Conservation (phyloP, 441 rosid genomes). For the Pelargonium fulgidum region DNA sequence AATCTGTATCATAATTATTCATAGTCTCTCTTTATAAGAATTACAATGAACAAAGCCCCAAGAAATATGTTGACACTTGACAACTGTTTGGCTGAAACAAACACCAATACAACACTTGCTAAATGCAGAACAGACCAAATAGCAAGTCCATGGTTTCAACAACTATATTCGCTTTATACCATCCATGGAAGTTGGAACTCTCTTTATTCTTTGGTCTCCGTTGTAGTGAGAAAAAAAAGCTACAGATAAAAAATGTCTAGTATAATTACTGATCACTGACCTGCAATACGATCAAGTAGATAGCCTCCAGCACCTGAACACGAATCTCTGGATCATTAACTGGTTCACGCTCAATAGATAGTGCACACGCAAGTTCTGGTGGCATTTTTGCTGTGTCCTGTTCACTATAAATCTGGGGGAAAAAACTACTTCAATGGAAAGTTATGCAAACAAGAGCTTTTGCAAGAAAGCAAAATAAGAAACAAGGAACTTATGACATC, state of each 20-base stretch:
- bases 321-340: conserved; percentile 75
- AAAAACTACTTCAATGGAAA: conserved; percentile 14
- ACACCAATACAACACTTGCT: too few relatives aligned
- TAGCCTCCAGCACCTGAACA: conserved; percentile 71
- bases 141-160: too few relatives aligned
- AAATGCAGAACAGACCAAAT: too few relatives aligned
- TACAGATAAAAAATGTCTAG: conserved; percentile 6
- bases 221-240: neutral
- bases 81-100: too few relatives aligned
- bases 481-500: neutral
- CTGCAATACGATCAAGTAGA: conserved; percentile 74
- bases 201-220: neutral
- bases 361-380: conserved; percentile 76
- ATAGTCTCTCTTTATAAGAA: too few relatives aligned
- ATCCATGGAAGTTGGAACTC: too few relatives aligned
- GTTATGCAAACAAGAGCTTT: conserved; percentile 10
- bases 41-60: too few relatives aligned
- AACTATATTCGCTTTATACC: too few relatives aligned
- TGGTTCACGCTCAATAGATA: conserved; percentile 76
- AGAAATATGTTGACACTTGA: too few relatives aligned
- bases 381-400: conserved; percentile 74
- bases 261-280: conserved; percentile 22
- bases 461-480: conserved; percentile 7
- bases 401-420: conserved; percentile 49
- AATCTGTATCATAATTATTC: too few relatives aligned